Conservation (phyloP, 2,329 filamentous ascomycete species). For the Alternaria atra region DNA sequence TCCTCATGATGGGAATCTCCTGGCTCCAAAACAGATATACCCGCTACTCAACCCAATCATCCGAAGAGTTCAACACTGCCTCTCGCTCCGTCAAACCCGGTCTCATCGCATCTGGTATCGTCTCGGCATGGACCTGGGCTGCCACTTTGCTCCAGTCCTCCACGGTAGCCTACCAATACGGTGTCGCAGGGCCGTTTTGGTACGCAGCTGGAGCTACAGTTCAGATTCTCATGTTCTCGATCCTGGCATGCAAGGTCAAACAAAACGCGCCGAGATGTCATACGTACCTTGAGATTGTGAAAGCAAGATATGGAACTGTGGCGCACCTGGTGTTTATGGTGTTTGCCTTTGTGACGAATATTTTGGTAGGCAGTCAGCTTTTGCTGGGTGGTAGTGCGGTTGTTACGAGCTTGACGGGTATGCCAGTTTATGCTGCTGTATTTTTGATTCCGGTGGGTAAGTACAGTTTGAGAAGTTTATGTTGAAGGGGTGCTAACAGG, state of each 20-base stretch:
- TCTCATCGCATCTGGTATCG: conserved; percentile 58
- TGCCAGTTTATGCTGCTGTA: conserved; percentile 56
- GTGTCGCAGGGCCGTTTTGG: conserved; percentile 47
- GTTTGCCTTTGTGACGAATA: conserved; percentile 55
- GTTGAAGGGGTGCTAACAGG: conserved; percentile 9
- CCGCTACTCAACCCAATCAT: conserved; percentile 52
- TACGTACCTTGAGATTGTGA: conserved; percentile 55
- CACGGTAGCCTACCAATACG: conserved; percentile 43
- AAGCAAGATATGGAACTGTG: conserved; percentile 50
- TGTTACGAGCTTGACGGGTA: conserved; percentile 54
- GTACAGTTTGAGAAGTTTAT: not conserved
- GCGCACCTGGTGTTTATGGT: conserved; percentile 54
- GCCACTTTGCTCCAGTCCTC: conserved; percentile 51
- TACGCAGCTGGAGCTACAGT: conserved; percentile 57
- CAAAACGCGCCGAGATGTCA: conserved; percentile 53
- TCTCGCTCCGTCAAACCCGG: conserved; percentile 56
- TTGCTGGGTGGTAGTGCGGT: conserved; percentile 56
- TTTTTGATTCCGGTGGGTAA: conserved; percentile 55
- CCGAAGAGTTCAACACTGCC: conserved; percentile 61
- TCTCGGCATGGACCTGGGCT: conserved; percentile 61
- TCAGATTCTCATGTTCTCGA: conserved; percentile 56
- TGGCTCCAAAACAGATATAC: conserved; percentile 51
- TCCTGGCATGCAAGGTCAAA: conserved; percentile 56
- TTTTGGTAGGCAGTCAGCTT: conserved; percentile 55
- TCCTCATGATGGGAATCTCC: conserved; percentile 46